Conservation (phyloP, 2,329 filamentous ascomycete species). For the Nemania sp. region DNA sequence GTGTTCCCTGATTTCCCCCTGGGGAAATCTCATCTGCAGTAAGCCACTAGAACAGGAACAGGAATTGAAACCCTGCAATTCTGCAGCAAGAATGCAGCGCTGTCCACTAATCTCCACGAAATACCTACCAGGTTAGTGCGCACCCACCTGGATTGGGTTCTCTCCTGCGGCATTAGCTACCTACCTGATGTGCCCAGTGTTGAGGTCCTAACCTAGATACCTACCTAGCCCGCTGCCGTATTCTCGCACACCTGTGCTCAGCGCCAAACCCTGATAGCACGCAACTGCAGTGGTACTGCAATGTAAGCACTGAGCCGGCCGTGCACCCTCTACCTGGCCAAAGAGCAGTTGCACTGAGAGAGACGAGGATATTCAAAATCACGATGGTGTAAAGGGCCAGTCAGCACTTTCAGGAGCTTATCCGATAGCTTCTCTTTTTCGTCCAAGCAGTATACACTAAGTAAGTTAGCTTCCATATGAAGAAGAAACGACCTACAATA, state of each 20-base stretch:
- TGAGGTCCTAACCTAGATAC: too few relatives aligned
- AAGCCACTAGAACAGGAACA: conserved; percentile 21
- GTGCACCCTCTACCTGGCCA: not conserved
- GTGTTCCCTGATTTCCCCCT: conserved; percentile 19
- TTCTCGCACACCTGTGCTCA: too few relatives aligned
- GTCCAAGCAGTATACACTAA: too few relatives aligned
- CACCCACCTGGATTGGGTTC: conserved; percentile 4
- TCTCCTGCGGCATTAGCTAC: not conserved
- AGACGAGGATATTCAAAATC: conserved; percentile 5
- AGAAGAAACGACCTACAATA: too few relatives aligned
- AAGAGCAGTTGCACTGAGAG: not conserved
- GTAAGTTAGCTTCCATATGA: not conserved
- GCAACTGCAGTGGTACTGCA: not conserved
- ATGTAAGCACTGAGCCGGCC: not conserved
- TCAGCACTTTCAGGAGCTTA: not conserved
- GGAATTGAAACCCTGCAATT: conserved; percentile 17
- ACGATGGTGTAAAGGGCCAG: not conserved
- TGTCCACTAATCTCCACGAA: not conserved
- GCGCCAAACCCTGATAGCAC: not conserved
- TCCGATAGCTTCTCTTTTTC: conserved; percentile 3
- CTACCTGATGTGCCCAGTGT: not conserved
- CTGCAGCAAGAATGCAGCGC: conserved; percentile 9
- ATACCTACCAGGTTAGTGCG: not conserved
- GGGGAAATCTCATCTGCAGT: conserved; percentile 24
- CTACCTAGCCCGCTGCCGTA: too few relatives aligned